A percentile compares a stretch with the other conserved stretches of the same genome.
These are phyloP conservation scores for Rhodotorula toruloides DNA, from an alignment of 768 basidiomycete genomes.

Conservation along the genomic window DNA sequence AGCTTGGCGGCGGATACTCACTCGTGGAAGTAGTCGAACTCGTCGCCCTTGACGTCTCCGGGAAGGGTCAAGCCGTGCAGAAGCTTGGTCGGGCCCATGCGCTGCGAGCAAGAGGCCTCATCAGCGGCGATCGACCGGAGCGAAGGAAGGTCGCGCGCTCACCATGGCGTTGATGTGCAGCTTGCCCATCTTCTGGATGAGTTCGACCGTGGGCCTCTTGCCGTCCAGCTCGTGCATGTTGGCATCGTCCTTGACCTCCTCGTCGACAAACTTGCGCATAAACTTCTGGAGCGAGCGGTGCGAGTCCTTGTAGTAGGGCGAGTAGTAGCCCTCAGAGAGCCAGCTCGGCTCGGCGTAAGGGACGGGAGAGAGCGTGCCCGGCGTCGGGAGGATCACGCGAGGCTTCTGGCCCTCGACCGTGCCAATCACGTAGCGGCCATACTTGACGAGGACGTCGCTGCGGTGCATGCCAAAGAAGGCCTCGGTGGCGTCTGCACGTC, in stretches of 20 bases:
- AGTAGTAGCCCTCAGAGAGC: conserved; percentile 62
- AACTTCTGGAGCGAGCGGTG: conserved; percentile 63
- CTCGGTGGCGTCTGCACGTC: conserved; percentile 54
- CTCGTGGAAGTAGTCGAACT: conserved; percentile 91
- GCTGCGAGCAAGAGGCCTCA: conserved; percentile 45
- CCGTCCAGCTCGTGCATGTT: conserved; percentile 75
- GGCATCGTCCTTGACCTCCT: conserved; percentile 68
- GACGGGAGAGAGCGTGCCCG: conserved; percentile 64
- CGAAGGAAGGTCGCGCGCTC: background rate
- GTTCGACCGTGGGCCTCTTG: conserved; percentile 71
- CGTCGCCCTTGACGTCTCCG: conserved; percentile 64
- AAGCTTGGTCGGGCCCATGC: conserved; percentile 84
- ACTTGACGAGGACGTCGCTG: conserved; percentile 62
- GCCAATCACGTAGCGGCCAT: conserved; percentile 38
- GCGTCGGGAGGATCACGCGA: conserved; percentile 44
- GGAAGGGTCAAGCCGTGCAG: conserved; percentile 66
- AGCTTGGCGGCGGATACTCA: no score
- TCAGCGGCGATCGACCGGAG: background rate
- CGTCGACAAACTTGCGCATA: conserved; percentile 63
- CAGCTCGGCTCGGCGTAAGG: conserved; percentile 88
- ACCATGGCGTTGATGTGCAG: conserved; percentile 73
- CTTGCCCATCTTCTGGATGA: conserved; percentile 73
- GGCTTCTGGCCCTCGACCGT: conserved; percentile 37
- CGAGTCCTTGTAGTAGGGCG: conserved; percentile 71
- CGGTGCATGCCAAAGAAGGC: conserved; percentile 84